Evolutionary conservation across 2,329 filamentous ascomycete species (phyloP), one percentile per base, ranked within the genome.

Genomic region (Phialophora macrospora): DNA sequence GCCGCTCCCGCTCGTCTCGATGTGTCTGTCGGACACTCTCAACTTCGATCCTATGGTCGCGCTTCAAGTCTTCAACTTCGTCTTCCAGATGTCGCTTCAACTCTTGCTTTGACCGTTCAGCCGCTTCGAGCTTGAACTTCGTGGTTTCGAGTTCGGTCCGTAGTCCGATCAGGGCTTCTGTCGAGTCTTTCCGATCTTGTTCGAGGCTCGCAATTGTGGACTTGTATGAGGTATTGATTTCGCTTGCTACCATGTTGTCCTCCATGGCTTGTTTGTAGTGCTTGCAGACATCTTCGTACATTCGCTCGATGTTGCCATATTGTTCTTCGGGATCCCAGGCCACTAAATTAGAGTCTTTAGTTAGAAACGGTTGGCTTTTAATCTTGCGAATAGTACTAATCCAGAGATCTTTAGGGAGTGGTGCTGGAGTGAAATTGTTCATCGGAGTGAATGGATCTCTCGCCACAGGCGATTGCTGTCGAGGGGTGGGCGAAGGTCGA

Each of bases 321-420:
- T 89, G 87, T 67, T 86, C 86, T 72, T 93, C 89, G 71, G 93
- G 87, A 76, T 97, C 92, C 85, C 90, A 94, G 73, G 85, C 90
- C 91, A 85, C 81, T 79, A 78, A 80, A 84, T 91, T 89, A 88
- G 93, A 92, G 82, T 88, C 80, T 80, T 88, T 90, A 71, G 85
- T 89, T 73, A 94, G 82, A 81, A 84, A 93, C 1, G 75, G 22
- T 14, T 75, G 76, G 70, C 85, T 84, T 55, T 75, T 75, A 71
- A 66, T 70, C 77, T 74, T 71, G 76, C 68, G 65, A 65, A 73
- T 70, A 8, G 58, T 60, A 34, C 28, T 24, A 66, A 70, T 75
- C 46, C 65, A 68, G 62, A 64, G 71, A 20, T 59, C 54, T 58
- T 68, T 72, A 41, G 71, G 78, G 66, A 81, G 80, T 71, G 71